These are phyloP conservation scores for Kregervanrija pseudodelftensis DNA, from an alignment of 805 yeast genomes.

Conservation along the genomic window DNA sequence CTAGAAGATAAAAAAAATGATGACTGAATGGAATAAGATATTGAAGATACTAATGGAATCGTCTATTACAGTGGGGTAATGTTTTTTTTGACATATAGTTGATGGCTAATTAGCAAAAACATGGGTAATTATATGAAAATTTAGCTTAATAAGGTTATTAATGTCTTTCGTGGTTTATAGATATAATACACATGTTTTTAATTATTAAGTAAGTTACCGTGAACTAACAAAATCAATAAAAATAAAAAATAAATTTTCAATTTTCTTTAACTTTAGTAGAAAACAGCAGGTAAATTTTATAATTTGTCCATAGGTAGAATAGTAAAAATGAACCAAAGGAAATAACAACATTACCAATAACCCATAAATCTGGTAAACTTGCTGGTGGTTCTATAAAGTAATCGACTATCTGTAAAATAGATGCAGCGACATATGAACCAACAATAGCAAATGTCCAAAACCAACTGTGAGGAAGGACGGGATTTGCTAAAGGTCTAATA, in stretches of 20 bases:
- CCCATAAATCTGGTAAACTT: constrained; percentile 79
- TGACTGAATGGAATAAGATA: no score
- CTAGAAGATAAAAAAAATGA: no score
- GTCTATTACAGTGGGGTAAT: no score
- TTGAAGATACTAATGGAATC: no score
- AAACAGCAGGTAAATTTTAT: constrained; percentile 33
- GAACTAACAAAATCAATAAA: background rate
- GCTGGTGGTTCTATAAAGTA: constrained; percentile 42
- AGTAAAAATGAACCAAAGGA: constrained; percentile 69
- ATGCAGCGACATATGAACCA: constrained; percentile 45
- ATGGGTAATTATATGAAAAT: no score
- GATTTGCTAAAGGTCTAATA: constrained; percentile 22
- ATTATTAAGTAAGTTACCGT: no score
- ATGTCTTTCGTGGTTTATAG: no score
- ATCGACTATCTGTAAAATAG: constrained; percentile 50
- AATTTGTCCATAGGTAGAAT: constrained; percentile 80
- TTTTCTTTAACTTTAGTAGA: constrained; percentile 16
- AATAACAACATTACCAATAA: constrained; percentile 61
- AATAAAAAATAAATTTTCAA: constrained; percentile 1
- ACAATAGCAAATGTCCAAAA: constrained; percentile 46
- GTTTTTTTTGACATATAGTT: no score
- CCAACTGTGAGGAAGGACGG: constrained; percentile 40
- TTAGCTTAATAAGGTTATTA: no score
- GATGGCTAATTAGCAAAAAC: no score
- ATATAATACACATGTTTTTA: background rate